Evolutionary conservation across 2,329 filamentous ascomycete species (phyloP).

Genomic region (Ophiocordyceps camponoti-saundersi): DNA sequence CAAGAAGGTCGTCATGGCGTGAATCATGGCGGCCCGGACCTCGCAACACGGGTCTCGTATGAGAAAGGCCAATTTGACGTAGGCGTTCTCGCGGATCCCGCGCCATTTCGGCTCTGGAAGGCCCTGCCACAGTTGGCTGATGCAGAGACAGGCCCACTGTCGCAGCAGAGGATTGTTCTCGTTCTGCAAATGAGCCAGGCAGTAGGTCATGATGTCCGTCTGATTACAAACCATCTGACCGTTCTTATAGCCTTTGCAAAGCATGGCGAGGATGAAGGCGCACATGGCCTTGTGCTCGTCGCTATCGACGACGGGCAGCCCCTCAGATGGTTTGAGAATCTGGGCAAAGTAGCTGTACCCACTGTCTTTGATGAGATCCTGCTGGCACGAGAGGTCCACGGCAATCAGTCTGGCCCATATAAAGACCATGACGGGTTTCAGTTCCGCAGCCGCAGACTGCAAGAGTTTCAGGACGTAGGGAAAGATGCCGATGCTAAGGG

Average conservation of each 20-base stretch:
- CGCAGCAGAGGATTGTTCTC: conserved; percentile 74
- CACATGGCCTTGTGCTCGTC: conserved; percentile 98
- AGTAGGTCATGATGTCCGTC: conserved; percentile 78
- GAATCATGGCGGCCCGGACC: conserved; percentile 81
- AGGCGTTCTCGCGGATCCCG: conserved; percentile 78
- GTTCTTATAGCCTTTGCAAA: conserved; percentile 87
- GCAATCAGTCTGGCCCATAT: conserved; percentile 96
- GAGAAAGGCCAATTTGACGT: conserved; percentile 62
- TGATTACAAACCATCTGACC: conserved; percentile 85
- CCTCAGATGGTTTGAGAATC: conserved; percentile 72
- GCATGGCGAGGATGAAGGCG: conserved; percentile 91
- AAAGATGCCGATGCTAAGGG: conserved; percentile 94
- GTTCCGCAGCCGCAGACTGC: conserved; percentile 82
- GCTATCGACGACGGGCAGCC: conserved; percentile 70
- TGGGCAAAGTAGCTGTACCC: conserved; percentile 94
- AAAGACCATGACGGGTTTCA: conserved; percentile 98
- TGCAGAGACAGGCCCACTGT: conserved; percentile 90
- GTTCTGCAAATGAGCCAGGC: conserved; percentile 67
- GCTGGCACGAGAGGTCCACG: conserved; percentile 85
- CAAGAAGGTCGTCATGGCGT: conserved; percentile 85
- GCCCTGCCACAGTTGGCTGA: conserved; percentile 88
- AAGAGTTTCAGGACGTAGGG: conserved; percentile 95
- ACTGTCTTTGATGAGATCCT: conserved; percentile 88
- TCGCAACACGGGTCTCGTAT: conserved; percentile 79
- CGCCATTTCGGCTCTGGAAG: conserved; percentile 89